phyloP scores from a whole-genome alignment of 805 yeast species.

The Candida michaelii region DNA sequence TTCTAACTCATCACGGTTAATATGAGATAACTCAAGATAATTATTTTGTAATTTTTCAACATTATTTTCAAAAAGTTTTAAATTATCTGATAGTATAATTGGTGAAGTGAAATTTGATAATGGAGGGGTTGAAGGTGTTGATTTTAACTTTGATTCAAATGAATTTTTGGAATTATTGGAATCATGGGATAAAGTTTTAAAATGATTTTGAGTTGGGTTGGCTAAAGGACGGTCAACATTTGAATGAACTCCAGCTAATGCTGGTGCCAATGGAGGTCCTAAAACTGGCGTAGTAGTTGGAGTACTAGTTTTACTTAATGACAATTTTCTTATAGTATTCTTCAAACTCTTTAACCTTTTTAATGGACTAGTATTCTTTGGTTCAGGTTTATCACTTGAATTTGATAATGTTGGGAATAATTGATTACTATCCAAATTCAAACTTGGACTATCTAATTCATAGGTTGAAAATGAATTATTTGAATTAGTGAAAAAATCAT shows the following conservation, averaged over 20 bases:
- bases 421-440: conserved; percentile 22
- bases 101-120: conserved; percentile 39
- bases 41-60: conserved; percentile 37
- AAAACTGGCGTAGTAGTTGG: conserved; percentile 3
- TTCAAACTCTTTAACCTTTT: conserved; percentile 37
- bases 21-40: conserved; percentile 25
- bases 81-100: conserved; percentile 37
- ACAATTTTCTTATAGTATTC: conserved; percentile 38
- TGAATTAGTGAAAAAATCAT: conserved; percentile 10
- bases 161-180: conserved; percentile 13
- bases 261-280: conserved; percentile 3
- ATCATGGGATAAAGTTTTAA: conserved; percentile 16
- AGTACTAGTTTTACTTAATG: conserved; percentile 19
- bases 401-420: conserved; percentile 15
- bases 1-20: conserved; percentile 14
- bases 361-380: conserved; percentile 25
- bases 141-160: conserved; percentile 14
- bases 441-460: conserved; percentile 25
- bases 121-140: conserved; percentile 31
- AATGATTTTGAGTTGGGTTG: conserved; percentile 16
- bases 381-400: conserved; percentile 1
- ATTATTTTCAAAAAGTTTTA: conserved; percentile 26
- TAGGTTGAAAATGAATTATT: conserved; percentile 19
- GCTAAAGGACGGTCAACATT: conserved; percentile 13
- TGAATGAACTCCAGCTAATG: not conserved